Percentiles rank a stretch among this genome's conserved stretches.
Evolutionary conservation across 1,139 yeast genomes (phyloP).

Genomic region (Pneumocystis sp.): DNA sequence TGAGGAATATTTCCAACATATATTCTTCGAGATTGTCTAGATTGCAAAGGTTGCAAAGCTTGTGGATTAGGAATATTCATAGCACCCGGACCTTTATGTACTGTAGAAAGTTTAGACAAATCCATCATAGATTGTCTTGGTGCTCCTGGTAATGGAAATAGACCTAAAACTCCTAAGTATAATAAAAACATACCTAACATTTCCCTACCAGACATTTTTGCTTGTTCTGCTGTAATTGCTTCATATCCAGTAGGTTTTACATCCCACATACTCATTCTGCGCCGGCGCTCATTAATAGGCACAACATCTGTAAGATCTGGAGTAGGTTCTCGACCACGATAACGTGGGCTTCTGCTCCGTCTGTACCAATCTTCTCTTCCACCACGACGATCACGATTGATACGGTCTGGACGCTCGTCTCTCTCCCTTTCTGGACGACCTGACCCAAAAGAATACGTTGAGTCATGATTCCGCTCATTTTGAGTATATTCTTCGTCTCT

Average conservation of each 20-base stretch:
- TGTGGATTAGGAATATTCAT: conserved; percentile 10
- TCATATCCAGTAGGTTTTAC: conserved; percentile 62
- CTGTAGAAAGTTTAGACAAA: conserved; percentile 39
- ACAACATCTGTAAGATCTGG: conserved; percentile 24
- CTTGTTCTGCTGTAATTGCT: conserved; percentile 58
- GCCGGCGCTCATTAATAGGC: conserved; percentile 32
- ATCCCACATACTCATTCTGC: conserved; percentile 57
- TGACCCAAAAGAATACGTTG: conserved; percentile 3
- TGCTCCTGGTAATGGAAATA: conserved; percentile 64
- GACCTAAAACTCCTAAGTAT: conserved; percentile 2
- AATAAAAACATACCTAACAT: background rate
- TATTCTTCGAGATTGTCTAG: conserved; percentile 33
- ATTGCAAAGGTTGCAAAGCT: conserved; percentile 16
- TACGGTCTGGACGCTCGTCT: background rate
- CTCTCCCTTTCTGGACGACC: background rate
- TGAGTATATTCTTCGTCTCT: conserved; percentile 5
- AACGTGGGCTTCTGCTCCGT: conserved; percentile 10
- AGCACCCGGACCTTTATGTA: conserved; percentile 28
- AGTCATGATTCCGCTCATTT: conserved; percentile 2
- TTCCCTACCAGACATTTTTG: conserved; percentile 52
- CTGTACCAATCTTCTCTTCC: conserved; percentile 1
- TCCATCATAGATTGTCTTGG: conserved; percentile 37
- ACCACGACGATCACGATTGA: background rate
- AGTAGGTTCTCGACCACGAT: conserved; percentile 6
- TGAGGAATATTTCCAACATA: conserved; percentile 36